These are phyloP conservation scores for Solanum verrucosum DNA, from an alignment of 257 asterid genomes.

Conservation along the genomic window DNA sequence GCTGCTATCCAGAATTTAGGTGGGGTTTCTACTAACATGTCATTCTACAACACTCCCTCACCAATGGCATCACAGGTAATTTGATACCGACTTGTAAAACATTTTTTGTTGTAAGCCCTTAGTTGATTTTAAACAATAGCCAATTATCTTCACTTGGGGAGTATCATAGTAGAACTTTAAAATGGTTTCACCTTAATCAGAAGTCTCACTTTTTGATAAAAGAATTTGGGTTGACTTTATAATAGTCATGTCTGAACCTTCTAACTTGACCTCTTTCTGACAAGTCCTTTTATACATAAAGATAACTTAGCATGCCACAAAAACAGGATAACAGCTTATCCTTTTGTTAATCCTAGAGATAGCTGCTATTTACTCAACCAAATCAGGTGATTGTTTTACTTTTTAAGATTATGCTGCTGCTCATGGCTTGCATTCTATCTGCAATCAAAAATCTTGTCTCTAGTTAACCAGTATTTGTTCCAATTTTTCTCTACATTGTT, in stretches of 20 bases:
- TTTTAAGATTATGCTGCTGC: background rate
- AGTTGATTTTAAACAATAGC: background rate
- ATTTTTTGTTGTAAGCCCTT: background rate
- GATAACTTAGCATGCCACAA: background rate
- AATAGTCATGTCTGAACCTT: background rate
- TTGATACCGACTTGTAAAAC: background rate
- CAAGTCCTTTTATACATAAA: background rate
- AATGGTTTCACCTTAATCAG: background rate
- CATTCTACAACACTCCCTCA: slow-evolving; percentile 85
- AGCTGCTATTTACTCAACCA: background rate
- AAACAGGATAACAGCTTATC: background rate
- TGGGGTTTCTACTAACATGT: slow-evolving; percentile 43
- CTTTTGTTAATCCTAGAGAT: background rate
- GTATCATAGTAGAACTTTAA: background rate
- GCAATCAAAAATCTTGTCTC: background rate
- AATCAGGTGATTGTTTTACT: background rate
- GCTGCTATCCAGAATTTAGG: slow-evolving; percentile 39
- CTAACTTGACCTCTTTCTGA: background rate
- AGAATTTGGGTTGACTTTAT: background rate
- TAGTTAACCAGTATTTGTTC: background rate
- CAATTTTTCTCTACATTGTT: background rate
- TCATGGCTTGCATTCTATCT: background rate
- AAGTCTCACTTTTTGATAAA: background rate
- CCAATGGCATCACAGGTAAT: slow-evolving; percentile 46
- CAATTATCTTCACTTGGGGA: background rate